Evolutionary conservation across 257 asterid genomes (phyloP).

Genomic region (Gentiana dahurica): DNA sequence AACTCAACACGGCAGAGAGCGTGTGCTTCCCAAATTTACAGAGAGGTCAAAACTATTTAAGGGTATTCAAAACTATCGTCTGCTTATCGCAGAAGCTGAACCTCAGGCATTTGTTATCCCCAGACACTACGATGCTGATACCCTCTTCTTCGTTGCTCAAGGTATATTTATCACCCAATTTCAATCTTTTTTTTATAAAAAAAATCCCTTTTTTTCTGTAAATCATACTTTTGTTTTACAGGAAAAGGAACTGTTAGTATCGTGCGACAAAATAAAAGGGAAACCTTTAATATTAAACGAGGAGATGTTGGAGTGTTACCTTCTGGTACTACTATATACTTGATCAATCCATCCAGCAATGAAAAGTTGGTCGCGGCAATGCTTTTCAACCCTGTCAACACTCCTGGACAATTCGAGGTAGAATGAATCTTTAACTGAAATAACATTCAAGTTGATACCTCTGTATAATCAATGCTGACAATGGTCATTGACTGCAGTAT

Average conservation of each 20-base stretch:
- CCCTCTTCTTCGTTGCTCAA: constrained; percentile 29
- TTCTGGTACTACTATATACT: constrained; percentile 43
- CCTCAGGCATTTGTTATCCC: constrained; percentile 63
- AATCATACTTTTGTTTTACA: constrained; percentile 2
- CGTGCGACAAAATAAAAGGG: constrained; percentile 30
- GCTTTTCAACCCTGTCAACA: constrained; percentile 36
- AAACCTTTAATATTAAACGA: constrained; percentile 34
- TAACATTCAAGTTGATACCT: too few relatives aligned
- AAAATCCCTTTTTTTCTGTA: too few relatives aligned
- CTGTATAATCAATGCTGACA: too few relatives aligned
- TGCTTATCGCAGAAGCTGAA: constrained; percentile 43
- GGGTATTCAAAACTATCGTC: constrained; percentile 56
- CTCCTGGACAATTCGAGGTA: constrained; percentile 55
- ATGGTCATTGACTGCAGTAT: constrained; percentile 15
- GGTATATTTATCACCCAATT: constrained; percentile 22
- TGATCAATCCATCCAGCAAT: constrained; percentile 40
- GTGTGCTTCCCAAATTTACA: constrained; percentile 47
- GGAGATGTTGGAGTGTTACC: constrained; percentile 49
- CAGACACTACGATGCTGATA: constrained; percentile 55
- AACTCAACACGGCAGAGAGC: constrained; percentile 41
- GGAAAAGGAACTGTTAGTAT: constrained; percentile 48
- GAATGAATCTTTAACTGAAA: too few relatives aligned
- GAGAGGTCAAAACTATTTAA: constrained; percentile 40
- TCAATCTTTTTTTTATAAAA: too few relatives aligned
- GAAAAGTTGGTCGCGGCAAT: constrained; percentile 32